Percentiles rank a stretch among this genome's conserved stretches.
These are phyloP conservation scores for Trematosphaeria pertusa DNA, from an alignment of 2,329 filamentous ascomycete genomes.

Conservation along the genomic window DNA sequence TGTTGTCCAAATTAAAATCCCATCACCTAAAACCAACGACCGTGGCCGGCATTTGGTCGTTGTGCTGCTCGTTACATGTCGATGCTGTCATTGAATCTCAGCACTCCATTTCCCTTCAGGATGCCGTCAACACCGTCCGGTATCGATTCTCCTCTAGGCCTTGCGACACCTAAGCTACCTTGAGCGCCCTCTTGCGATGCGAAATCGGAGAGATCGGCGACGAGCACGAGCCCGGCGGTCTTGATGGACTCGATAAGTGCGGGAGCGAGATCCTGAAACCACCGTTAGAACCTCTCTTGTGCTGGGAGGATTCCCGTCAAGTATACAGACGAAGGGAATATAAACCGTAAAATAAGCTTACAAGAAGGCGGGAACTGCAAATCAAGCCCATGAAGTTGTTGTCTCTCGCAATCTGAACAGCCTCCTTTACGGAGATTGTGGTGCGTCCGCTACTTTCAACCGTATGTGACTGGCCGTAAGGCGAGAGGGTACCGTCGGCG, in stretches of 20 bases:
- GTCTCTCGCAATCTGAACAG: conserved; percentile 87
- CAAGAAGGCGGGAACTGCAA: conserved; percentile 84
- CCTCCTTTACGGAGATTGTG: conserved; percentile 90
- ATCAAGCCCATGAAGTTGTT: conserved; percentile 99
- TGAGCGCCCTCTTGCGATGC: conserved; percentile 42
- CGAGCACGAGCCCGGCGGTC: conserved; percentile 88
- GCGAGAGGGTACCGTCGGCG: conserved; percentile 57
- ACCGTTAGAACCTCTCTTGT: too few species aligned
- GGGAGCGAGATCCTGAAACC: conserved; percentile 81
- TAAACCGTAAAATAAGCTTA: conserved; percentile 53
- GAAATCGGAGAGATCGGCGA: conserved; percentile 80
- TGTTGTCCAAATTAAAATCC: too few species aligned
- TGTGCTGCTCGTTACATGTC: too few species aligned
- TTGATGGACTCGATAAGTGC: conserved; percentile 93
- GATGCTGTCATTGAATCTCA: conserved; percentile 92
- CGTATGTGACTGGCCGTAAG: conserved; percentile 44
- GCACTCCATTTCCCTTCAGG: conserved; percentile 82
- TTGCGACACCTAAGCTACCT: conserved; percentile 51
- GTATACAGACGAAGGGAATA: background rate
- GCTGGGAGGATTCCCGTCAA: too few species aligned
- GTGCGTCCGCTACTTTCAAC: conserved; percentile 71
- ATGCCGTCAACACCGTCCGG: conserved; percentile 88
- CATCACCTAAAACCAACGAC: background rate
- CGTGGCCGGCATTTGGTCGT: too few species aligned
- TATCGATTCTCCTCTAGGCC: conserved; percentile 54